Evolutionary conservation across 2,329 filamentous ascomycete genomes (phyloP).

Genomic region (Elsinoe batatas): DNA sequence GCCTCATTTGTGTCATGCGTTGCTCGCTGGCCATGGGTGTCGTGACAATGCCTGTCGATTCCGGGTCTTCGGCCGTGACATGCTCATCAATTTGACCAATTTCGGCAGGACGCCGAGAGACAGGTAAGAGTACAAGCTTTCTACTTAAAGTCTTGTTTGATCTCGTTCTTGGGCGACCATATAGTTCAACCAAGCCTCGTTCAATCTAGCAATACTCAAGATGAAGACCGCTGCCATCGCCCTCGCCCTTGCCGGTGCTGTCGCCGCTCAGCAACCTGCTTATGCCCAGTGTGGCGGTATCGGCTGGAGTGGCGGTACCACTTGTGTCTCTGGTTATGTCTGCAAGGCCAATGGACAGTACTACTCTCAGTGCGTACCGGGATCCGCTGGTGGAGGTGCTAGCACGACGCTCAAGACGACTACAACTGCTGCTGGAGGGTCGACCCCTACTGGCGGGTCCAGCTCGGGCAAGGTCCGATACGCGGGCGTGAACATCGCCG

Average conservation of each 20-base stretch:
- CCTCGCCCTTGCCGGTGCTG: too few relatives aligned
- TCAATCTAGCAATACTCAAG: too few relatives aligned
- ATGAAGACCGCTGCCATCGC: too few relatives aligned
- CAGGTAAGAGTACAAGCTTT: too few relatives aligned
- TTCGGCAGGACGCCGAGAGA: too few relatives aligned
- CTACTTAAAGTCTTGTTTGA: too few relatives aligned
- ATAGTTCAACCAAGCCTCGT: too few relatives aligned
- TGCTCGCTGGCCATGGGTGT: neutral
- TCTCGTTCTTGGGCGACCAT: too few relatives aligned
- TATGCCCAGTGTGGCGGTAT: constrained; percentile 21
- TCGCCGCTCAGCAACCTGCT: constrained; percentile 1
- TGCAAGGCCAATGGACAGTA: constrained; percentile 23
- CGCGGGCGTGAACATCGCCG: constrained; percentile 25
- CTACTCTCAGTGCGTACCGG: constrained; percentile 26
- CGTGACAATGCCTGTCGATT: too few relatives aligned
- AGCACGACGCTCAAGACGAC: constrained; percentile 11
- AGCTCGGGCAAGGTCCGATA: constrained; percentile 21
- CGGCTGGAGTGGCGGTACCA: constrained; percentile 23
- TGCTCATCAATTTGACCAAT: too few relatives aligned
- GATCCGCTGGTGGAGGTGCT: constrained; percentile 9
- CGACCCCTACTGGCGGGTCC: neutral
- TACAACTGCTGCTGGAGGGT: constrained; percentile 7
- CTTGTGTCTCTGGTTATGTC: constrained; percentile 24
- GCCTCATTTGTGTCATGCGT: too few relatives aligned
- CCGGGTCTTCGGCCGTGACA: too few relatives aligned